Evolutionary conservation across 1,284 basidiomycete genomes (phyloP), one percentile per base, ranked within the genome.

Genomic region (Ceratobasidium theobromae): DNA sequence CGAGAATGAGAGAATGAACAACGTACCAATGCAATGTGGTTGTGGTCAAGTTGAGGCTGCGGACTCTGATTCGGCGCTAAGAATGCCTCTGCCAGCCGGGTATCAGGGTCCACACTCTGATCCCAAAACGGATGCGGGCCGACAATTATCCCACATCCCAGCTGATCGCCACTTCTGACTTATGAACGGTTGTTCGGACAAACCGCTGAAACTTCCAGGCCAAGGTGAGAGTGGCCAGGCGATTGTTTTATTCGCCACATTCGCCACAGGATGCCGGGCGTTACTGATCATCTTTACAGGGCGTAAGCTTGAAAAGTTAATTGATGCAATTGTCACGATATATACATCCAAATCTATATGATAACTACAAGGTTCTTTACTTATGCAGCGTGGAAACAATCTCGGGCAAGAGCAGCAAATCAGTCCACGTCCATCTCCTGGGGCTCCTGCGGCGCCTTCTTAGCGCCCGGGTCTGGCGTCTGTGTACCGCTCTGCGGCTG

Each of bases 381-480:
- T 51, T 28, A 62, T 41, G 30, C 57, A 62, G 14, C 55, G 48
- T 33, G 51, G 41, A 32, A 49, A 32, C 45, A 60, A 62, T 46
- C 46, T 60, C 32, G 21, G 9, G 23, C 5, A 48, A 25, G 9
- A 45, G 3, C 45, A 40, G 28, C 9, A 21, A 35, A 16, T 57
- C 71, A 90, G 79, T 91, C 89, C 53, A 91, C 82, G 76, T 92
- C 90, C 89, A 92, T 92, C 81, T 91, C 87, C 65, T 85, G 79
- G 41, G 74, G 86, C 77, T 71, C 82, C 77, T 75, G 79, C 72
- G 76, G 76, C 75, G 74, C 77, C 69, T 75, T 77, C 65, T 77
- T 75, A 69, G 77, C 78, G 46, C 76, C 73, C 57, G 73, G 72
- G 65, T 77, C 82, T 0, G 84, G 82, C 12, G 86, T 85, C 78